Percentiles rank a stretch among this genome's conserved stretches.
Evolutionary conservation across 768 basidiomycete species (phyloP).

Genomic region (Leccinum broughii): DNA sequence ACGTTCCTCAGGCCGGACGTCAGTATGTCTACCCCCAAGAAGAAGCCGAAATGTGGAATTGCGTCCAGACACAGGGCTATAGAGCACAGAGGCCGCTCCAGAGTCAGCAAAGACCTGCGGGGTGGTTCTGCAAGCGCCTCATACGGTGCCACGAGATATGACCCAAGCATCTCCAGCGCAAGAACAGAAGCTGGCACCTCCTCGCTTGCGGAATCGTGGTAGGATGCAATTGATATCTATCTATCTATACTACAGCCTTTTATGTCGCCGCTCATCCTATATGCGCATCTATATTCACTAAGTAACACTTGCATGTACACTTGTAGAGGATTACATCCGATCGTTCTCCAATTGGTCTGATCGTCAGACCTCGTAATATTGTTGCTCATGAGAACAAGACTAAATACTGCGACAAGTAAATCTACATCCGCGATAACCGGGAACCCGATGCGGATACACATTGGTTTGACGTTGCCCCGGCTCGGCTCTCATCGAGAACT

Average conservation of each 20-base stretch:
- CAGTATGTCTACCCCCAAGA: conserved; percentile 21
- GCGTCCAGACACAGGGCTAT: conserved; percentile 12
- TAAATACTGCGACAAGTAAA: neutral
- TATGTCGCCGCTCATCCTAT: neutral
- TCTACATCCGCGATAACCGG: conserved; percentile 1
- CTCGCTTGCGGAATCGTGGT: neutral
- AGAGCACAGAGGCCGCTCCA: conserved; percentile 29
- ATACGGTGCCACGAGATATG: conserved; percentile 19
- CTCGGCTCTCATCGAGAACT: conserved; percentile 52
- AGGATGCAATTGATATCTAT: neutral
- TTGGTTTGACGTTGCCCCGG: neutral
- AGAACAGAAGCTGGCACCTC: conserved; percentile 11
- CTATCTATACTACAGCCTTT: neutral
- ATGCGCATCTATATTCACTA: conserved; percentile 17
- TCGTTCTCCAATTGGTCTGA: neutral
- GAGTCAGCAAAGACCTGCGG: conserved; percentile 43
- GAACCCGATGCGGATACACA: neutral
- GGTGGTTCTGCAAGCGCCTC: conserved; percentile 29
- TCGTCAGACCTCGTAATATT: neutral
- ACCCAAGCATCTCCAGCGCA: conserved; percentile 8
- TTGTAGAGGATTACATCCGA: neutral
- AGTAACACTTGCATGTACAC: conserved; percentile 6
- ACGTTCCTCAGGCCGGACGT: conserved; percentile 40
- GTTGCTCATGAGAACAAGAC: neutral
- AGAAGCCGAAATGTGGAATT: conserved; percentile 3